Base-by-base conservation (phyloP, 1,284 basidiomycete species). In the Ganoderma lingzhi region DNA sequence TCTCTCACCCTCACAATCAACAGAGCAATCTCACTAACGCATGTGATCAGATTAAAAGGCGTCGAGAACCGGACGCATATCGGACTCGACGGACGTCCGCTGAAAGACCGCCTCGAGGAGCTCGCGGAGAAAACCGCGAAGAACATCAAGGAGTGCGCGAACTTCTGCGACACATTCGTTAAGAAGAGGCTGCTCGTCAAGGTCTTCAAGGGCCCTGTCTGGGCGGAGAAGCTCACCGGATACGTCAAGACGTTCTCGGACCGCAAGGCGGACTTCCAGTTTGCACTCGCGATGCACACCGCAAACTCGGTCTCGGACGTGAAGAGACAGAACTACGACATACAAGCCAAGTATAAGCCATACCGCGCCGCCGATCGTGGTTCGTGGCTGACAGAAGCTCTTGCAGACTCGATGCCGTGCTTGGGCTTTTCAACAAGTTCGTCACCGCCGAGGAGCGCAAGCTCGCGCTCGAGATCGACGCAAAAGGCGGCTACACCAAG, bases 151-250 rank as follows among this genome's bases (percentile, higher is more conserved):
- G 42, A 68, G 3, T 81, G 80, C 60, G 77, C 76, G 4, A 80
- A 80, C 63, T 70, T 72, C 8, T 81, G 80, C 70, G 80, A 81
- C 58, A 75, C 77, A 1, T 81, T 78, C 65, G 63, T 71, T 23
- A 80, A 79, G 73, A 79, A 78, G 69, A 73, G 70, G 39, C 69
- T 76, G 17, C 60, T 80, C 73, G 81, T 82, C 10, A 84, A 83
- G 64, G 78, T 82, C 0, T 69, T 85, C 62, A 81, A 81, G 55
- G 76, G 80, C 14, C 76, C 80, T 19, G 70, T 77, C 35, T 86
- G 84, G 78, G 81, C 84, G 42, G 58, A 64, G 8, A 78, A 77
- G 15, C 76, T 86, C 8, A 76, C 79, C 1, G 77, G 65, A 3
- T 84, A 78, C 65, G 76, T 79, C 8, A 62, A 71, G 6, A 74